Conservation (phyloP, 192 early-diverging fungal genomes). For the Rhizophlyctis rosea region DNA sequence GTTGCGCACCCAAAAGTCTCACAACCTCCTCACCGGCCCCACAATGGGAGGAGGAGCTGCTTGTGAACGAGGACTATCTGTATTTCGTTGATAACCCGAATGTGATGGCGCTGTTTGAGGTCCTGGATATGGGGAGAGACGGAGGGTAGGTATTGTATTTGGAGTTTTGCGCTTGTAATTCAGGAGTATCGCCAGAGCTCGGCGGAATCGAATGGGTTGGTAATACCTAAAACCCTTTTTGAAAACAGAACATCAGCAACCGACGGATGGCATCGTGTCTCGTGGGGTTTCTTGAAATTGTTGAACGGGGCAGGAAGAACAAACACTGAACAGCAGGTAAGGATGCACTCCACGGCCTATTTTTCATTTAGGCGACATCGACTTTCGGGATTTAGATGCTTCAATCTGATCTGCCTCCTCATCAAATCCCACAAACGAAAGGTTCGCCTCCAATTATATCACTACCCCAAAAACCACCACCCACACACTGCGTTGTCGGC, state of each 20-base stretch:
- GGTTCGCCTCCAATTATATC: conserved; percentile 46
- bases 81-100: conserved; percentile 25
- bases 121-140: conserved; percentile 41
- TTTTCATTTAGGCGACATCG: too few species aligned
- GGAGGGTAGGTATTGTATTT: conserved; percentile 11
- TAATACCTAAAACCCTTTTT: too few species aligned
- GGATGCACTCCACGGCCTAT: not conserved
- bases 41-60: conserved; percentile 43
- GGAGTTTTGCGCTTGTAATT: too few species aligned
- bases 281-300: conserved; percentile 51
- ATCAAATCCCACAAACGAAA: not conserved
- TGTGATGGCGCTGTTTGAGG: conserved; percentile 45
- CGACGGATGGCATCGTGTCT: conserved; percentile 46
- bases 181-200: too few species aligned
- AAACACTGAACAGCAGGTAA: conserved; percentile 35
- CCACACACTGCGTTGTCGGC: too few species aligned
- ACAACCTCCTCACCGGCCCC: conserved; percentile 22
- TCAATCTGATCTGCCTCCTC: not conserved
- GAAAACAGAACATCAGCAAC: too few species aligned
- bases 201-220: too few species aligned
- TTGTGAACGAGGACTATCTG: conserved; percentile 43
- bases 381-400: too few species aligned
- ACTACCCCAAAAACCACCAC: too few species aligned
- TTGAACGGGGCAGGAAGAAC: conserved; percentile 20
- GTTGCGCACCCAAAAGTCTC: too few species aligned